Evolutionary conservation across 1,284 basidiomycete genomes (phyloP), one percentile per base, ranked within the genome.

Genomic region (Trichosporon sp.): DNA sequence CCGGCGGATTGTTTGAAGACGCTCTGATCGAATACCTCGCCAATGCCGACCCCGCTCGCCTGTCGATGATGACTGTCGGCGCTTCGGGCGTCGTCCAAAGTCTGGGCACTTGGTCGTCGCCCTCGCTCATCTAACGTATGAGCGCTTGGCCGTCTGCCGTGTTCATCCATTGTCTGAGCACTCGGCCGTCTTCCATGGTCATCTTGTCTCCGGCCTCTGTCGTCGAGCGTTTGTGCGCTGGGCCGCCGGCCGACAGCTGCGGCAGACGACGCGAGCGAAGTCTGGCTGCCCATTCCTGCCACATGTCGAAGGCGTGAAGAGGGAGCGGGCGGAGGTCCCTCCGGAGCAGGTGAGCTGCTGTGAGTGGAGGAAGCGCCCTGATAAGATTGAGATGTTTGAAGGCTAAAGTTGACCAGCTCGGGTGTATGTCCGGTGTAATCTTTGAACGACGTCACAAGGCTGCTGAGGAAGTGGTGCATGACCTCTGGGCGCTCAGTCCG

Each of bases 401-500:
- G 57, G 19, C 14, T 64, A 56, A 81, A 79, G 56, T 77, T 76
- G 63, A 80, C 73, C 59, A 82, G 62, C 56, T 76, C 69, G 0
- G 81, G 80, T 6, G 73, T 29, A 84, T 85, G 69, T 86, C 84
- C 83, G 36, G 83, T 83, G 33, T 88, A 83, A 33, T 83, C 81
- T 52, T 85, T 84, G 78, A 89, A 93, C n/a, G 92, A 84, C 62
- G 86, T 83, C 64, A 92, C 81, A 36, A 89, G 70, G 0, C 88
- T 83, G 40, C 85, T 83, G 54, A 95, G 78, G 76, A 96, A 96
- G 13, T 81, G 80, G 6, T 46, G 44, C 33, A 62, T 92, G 68
- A 95, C 91, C 14, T 77, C 76, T 34, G 85, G 77, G 60, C 85
- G 85, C 74, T 94, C 92, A 0, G 91, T 90, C 72, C 88, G 85